Percentiles rank a stretch among this genome's conserved stretches.
These are phyloP conservation scores for Metarhizium humberi DNA, from an alignment of 2,329 filamentous ascomycete species.

Conservation along the genomic window DNA sequence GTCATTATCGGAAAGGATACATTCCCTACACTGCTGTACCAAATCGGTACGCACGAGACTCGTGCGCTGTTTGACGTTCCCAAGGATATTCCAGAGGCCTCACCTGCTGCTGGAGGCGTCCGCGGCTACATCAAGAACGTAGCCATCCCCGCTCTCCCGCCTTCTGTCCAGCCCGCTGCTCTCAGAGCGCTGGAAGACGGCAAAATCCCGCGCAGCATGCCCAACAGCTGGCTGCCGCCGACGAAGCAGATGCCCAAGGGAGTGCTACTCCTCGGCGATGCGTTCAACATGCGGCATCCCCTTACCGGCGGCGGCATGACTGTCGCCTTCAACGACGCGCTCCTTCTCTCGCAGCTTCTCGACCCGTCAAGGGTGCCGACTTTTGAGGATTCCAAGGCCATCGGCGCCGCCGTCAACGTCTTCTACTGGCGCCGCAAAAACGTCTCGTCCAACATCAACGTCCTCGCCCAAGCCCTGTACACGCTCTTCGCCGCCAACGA, in stretches of 20 bases:
- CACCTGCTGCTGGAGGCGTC: slow-evolving; percentile 67
- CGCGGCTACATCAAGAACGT: slow-evolving; percentile 73
- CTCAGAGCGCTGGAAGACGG: slow-evolving; percentile 66
- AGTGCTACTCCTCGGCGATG: slow-evolving; percentile 81
- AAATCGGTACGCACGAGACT: slow-evolving; percentile 93
- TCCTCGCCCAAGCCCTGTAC: slow-evolving; percentile 93
- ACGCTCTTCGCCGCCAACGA: slow-evolving; percentile 81
- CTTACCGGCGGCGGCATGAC: slow-evolving; percentile 97
- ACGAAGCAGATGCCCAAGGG: slow-evolving; percentile 47
- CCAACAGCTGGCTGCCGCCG: slow-evolving; percentile 87
- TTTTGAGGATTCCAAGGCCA: slow-evolving; percentile 56
- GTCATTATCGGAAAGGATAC: slow-evolving; percentile 70
- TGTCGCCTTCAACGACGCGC: slow-evolving; percentile 87
- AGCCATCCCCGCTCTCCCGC: slow-evolving; percentile 70
- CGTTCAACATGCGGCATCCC: slow-evolving; percentile 99
- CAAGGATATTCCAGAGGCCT: slow-evolving; percentile 63
- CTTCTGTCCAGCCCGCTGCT: slow-evolving; percentile 63
- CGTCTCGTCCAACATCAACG: slow-evolving; percentile 84
- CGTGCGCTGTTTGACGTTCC: slow-evolving; percentile 85
- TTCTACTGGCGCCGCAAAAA: slow-evolving; percentile 87
- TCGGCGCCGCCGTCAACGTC: slow-evolving; percentile 57
- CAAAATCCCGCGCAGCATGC: slow-evolving; percentile 75
- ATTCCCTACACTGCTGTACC: slow-evolving; percentile 77
- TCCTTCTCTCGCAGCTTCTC: slow-evolving; percentile 67
- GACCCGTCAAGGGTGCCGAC: slow-evolving; percentile 57